Evolutionary conservation across 169 alveolate species (phyloP).

Genomic region (Plasmodium inui): DNA sequence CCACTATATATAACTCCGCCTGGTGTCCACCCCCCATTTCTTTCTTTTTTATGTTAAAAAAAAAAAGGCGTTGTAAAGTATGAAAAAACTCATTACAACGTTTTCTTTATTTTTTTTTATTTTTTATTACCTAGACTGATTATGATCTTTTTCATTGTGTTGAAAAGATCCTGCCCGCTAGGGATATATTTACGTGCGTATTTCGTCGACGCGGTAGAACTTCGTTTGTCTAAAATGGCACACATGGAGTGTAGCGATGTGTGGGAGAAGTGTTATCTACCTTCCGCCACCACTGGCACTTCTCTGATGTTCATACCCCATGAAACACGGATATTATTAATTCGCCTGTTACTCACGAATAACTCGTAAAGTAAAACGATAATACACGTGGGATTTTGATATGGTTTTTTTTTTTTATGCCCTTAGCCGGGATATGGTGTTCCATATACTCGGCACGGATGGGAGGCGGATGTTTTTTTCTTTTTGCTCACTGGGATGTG

Average conservation of each 20-base stretch:
- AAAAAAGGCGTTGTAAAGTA: slow-evolving; percentile 23
- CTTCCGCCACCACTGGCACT: background rate
- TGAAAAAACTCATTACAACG: background rate
- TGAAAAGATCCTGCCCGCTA: slow-evolving; percentile 77
- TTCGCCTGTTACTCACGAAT: slow-evolving; percentile 18
- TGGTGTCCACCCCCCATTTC: background rate
- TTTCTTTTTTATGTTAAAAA: slow-evolving; percentile 3
- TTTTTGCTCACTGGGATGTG: background rate
- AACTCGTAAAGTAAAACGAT: slow-evolving; percentile 65
- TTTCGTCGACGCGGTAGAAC: background rate
- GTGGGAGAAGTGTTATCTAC: background rate
- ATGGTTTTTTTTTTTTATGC: slow-evolving; percentile 34
- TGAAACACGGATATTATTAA: slow-evolving; percentile 57
- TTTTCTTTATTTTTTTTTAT: slow-evolving; percentile 24
- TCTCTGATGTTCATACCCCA: slow-evolving; percentile 43
- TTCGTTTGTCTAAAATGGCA: background rate
- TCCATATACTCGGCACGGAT: background rate
- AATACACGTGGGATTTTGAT: slow-evolving; percentile 55
- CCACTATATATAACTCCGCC: background rate
- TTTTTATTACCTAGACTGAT: slow-evolving; percentile 76
- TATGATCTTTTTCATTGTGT: slow-evolving; percentile 59
- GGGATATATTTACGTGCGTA: slow-evolving; percentile 8
- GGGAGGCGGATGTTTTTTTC: background rate
- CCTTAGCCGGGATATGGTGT: slow-evolving; percentile 2
- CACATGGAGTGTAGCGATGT: background rate